Evolutionary conservation across 2,329 filamentous ascomycete genomes (phyloP), one percentile per base, ranked within the genome.

Genomic region (Trichoderma simmonsii): DNA sequence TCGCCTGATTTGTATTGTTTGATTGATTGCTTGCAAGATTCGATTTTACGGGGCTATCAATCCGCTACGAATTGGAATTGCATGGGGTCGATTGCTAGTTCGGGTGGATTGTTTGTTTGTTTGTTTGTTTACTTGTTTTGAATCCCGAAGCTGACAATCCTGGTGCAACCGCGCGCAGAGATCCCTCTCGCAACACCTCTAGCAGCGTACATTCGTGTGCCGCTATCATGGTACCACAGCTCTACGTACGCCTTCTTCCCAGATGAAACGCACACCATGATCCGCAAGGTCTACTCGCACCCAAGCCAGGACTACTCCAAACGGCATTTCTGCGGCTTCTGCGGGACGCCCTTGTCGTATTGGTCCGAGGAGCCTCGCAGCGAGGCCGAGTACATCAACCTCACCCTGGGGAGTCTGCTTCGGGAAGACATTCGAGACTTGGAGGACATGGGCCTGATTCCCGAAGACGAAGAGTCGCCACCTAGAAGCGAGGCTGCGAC

Each of bases 241-340:
- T 87, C 88, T 51, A 96, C 93, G 1, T 87, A 90, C 75, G 89
- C 94, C 61, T 92, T 91, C 79, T 94, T 91, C 80, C 88, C 91
- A 3, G 93, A 97, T 81, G 95, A 97, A 83, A 89, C 90, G 18
- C 87, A 89, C 79, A 77, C 85, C 69, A 84, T 85, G 66, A 94
- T 94, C 78, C 89, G 89, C 71, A 88, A 91, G 54, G 86, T 87
- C 62, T 94, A 93, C 80, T 89, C 88, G 11, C 87, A 90, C 26
- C 85, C 85, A 3, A 82, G 85, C 75, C 87, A 88, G 67, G 85
- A 86, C 66, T 83, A 87, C 76, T 85, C 88, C 1, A 90, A 92
- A 79, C 90, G 93, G 64, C 89, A 94, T 75, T 98, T 98, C 81
- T 98, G 95, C 82, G 95, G 95, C 28, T 97, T 92, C 83, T 97